A percentile compares a stretch with the other conserved stretches of the same genome.
These are phyloP conservation scores for Obba rivulosa DNA, from an alignment of 768 basidiomycete species.

Conservation along the genomic window DNA sequence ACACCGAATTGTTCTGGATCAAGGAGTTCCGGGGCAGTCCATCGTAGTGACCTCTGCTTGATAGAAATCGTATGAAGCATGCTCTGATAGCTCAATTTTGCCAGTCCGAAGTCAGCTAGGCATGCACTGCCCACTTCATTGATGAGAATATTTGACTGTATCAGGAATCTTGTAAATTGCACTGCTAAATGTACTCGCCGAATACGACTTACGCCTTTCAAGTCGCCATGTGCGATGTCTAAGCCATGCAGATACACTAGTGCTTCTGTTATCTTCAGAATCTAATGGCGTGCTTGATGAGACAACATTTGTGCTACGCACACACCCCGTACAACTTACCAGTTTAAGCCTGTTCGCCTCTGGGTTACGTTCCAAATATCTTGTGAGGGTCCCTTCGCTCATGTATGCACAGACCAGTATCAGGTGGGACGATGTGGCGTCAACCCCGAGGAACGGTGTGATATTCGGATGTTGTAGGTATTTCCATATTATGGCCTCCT, in stretches of 20 bases:
- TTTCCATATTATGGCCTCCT: conserved; percentile 2
- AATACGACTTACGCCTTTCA: conserved; percentile 2
- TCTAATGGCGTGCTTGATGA: no score
- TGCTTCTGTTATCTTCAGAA: neutral
- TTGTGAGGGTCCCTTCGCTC: neutral
- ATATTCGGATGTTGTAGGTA: conserved; percentile 6
- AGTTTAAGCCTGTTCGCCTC: neutral
- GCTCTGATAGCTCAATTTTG: neutral
- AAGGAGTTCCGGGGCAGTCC: conserved; percentile 4
- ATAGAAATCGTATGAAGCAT: neutral
- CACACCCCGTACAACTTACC: neutral
- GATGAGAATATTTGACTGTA: conserved; percentile 5
- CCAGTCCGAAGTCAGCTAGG: conserved; percentile 2
- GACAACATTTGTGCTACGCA: no score
- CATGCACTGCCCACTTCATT: neutral
- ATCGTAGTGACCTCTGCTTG: neutral
- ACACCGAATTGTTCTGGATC: neutral
- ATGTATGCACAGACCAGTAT: neutral
- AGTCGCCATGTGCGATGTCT: conserved; percentile 5
- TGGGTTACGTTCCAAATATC: neutral
- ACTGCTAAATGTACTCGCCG: neutral
- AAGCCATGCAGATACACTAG: conserved; percentile 1
- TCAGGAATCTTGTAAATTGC: neutral
- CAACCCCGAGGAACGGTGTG: neutral
- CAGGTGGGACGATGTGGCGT: neutral